Percentiles rank a stretch among this genome's conserved stretches.
These are phyloP conservation scores for Takashimella tepidaria DNA, from an alignment of 1,284 basidiomycete genomes.

Conservation along the genomic window DNA sequence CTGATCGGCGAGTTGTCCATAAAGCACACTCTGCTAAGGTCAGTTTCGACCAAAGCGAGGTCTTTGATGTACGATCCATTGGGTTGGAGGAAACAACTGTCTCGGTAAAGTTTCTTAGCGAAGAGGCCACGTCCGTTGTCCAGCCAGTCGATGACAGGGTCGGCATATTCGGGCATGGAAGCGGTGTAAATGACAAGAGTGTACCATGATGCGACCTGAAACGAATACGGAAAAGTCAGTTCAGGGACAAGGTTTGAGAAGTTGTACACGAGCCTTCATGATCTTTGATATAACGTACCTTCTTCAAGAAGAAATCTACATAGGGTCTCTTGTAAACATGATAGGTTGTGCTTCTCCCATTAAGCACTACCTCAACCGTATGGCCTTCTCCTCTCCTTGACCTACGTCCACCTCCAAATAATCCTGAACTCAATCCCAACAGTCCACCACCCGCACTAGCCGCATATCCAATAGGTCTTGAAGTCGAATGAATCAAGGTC, in stretches of 20 bases:
- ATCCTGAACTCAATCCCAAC: constrained; percentile 57
- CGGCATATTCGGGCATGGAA: constrained; percentile 97
- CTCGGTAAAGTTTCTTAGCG: constrained; percentile 80
- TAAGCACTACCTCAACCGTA: constrained; percentile 92
- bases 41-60: constrained; percentile 76
- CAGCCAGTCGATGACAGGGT: constrained; percentile 99
- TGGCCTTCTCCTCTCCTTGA: constrained; percentile 67
- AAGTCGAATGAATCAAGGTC: constrained; percentile 95
- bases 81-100: constrained; percentile 84
- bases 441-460: constrained; percentile 53
- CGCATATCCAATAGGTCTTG: constrained; percentile 58
- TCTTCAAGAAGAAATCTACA: constrained; percentile 91
- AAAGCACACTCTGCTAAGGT: constrained; percentile 84
- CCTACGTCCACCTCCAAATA: constrained; percentile 48
- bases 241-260: too few relatives aligned
- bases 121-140: constrained; percentile 91
- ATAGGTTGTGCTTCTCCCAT: constrained; percentile 83
- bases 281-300: too few relatives aligned
- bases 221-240: constrained; percentile 1
- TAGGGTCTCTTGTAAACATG: constrained; percentile 98
- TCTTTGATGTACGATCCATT: constrained; percentile 96
- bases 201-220: constrained; percentile 94
- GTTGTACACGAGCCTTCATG: too few relatives aligned
- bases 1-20: constrained; percentile 95
- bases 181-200: constrained; percentile 98